Evolutionary conservation across 768 basidiomycete species (phyloP).

Genomic region (Tulasnella sp.): DNA sequence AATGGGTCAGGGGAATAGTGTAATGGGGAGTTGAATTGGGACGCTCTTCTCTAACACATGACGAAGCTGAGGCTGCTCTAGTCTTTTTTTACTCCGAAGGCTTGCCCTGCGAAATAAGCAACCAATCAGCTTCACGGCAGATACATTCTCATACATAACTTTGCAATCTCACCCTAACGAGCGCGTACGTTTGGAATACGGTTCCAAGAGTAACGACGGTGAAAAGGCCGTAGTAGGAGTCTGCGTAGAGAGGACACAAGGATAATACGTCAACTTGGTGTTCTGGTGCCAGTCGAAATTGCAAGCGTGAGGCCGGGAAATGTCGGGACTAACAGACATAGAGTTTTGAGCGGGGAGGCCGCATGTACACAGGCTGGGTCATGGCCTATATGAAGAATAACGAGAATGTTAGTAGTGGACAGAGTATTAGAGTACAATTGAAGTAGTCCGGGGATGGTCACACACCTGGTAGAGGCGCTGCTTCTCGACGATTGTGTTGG

Average conservation of each 20-base stretch:
- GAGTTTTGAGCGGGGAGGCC: conserved; percentile 47
- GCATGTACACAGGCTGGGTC: conserved; percentile 44
- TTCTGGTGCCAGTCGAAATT: background rate
- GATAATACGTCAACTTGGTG: background rate
- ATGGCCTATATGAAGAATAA: conserved; percentile 31
- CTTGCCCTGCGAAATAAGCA: background rate
- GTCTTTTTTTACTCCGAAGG: background rate
- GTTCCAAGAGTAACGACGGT: background rate
- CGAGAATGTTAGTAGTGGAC: conserved; percentile 17
- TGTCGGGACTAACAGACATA: conserved; percentile 43
- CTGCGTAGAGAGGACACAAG: conserved; percentile 26
- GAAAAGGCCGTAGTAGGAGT: conserved; percentile 30
- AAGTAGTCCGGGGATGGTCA: background rate
- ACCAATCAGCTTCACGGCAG: background rate
- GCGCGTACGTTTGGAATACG: background rate
- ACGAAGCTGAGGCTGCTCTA: background rate
- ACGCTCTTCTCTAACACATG: background rate
- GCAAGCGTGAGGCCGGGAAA: background rate
- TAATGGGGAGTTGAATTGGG: background rate
- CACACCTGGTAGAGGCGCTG: conserved; percentile 58
- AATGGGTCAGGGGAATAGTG: background rate
- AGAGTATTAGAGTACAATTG: conserved; percentile 9
- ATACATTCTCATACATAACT: background rate
- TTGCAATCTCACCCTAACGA: background rate
- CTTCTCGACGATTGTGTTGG: conserved; percentile 52